Conservation (phyloP, 208 protist genomes). For the Acanthamoeba lugdunensis region DNA sequence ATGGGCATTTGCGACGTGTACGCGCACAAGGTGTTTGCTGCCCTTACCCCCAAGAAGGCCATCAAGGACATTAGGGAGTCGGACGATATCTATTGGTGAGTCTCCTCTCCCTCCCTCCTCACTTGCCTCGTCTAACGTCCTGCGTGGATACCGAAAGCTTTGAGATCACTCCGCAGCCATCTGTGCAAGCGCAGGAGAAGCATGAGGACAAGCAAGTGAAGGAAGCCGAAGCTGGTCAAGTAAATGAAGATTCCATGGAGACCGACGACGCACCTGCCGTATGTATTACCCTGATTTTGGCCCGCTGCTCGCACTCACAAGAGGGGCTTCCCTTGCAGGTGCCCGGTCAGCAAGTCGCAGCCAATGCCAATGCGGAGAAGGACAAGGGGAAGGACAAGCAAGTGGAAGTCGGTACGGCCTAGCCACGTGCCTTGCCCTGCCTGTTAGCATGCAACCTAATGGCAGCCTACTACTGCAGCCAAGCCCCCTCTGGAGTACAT, state of each 20-base stretch:
- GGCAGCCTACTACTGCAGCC: not conserved
- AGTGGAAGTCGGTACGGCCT: not conserved
- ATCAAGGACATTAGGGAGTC: conserved; percentile 17
- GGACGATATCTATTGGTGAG: conserved; percentile 23
- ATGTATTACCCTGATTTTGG: too few relatives aligned
- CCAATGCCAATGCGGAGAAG: not conserved
- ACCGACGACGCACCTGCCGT: not conserved
- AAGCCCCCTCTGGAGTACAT: not conserved
- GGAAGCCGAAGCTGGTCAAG: not conserved
- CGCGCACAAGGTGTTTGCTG: conserved; percentile 30
- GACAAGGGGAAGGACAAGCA: not conserved
- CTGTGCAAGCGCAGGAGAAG: not conserved
- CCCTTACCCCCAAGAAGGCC: not conserved
- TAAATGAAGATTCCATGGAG: not conserved
- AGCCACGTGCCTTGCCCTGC: not conserved
- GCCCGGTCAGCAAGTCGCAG: not conserved
- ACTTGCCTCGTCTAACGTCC: not conserved
- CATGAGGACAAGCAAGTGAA: not conserved
- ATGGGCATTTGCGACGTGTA: conserved; percentile 38
- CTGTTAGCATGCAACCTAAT: not conserved
- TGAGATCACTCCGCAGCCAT: not conserved
- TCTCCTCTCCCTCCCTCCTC: not conserved
- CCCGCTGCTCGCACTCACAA: too few relatives aligned
- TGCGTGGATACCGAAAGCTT: not conserved
- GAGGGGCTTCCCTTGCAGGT: not conserved